These are phyloP conservation scores for Diaporthe sp. DNA, from an alignment of 2,329 filamentous ascomycete species.

Conservation along the genomic window DNA sequence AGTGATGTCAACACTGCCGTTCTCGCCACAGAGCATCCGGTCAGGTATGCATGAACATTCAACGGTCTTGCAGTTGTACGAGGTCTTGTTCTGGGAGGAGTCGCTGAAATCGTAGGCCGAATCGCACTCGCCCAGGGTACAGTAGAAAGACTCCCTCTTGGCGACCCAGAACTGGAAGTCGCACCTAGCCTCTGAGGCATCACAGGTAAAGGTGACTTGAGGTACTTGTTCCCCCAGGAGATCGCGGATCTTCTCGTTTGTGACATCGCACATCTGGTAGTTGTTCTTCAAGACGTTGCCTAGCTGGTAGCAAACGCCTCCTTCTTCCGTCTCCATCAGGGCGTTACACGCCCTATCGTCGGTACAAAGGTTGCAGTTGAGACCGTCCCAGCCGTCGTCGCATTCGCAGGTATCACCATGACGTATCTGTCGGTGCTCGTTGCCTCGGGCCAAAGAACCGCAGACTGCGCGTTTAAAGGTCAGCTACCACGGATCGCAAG, in stretches of 20 bases:
- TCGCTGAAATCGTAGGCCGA: conserved; percentile 79
- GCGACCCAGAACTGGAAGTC: conserved; percentile 99
- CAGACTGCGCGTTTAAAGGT: conserved; percentile 69
- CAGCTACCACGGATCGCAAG: conserved; percentile 13
- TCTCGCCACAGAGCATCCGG: conserved; percentile 93
- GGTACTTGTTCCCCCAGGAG: conserved; percentile 88
- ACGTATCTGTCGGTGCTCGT: conserved; percentile 80
- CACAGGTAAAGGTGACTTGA: conserved; percentile 94
- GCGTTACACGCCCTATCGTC: conserved; percentile 87
- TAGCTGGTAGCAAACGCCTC: conserved; percentile 91
- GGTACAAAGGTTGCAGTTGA: conserved; percentile 98
- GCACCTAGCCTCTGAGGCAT: conserved; percentile 80
- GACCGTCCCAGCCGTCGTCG: conserved; percentile 93
- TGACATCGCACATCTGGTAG: conserved; percentile 98
- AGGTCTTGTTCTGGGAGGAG: conserved; percentile 79
- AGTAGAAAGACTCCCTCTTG: conserved; percentile 95
- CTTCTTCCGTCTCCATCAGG: conserved; percentile 85
- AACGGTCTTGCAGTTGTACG: conserved; percentile 87
- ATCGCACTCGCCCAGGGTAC: conserved; percentile 84
- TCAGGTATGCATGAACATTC: conserved; percentile 90
- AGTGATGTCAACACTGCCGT: conserved; percentile 90
- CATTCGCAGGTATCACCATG: conserved; percentile 82
- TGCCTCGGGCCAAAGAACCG: conserved; percentile 85
- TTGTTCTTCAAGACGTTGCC: conserved; percentile 94
- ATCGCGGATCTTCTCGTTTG: conserved; percentile 92